Conservation (phyloP, 306 rosid genomes). For the Sphenostylis stenocarpa region DNA sequence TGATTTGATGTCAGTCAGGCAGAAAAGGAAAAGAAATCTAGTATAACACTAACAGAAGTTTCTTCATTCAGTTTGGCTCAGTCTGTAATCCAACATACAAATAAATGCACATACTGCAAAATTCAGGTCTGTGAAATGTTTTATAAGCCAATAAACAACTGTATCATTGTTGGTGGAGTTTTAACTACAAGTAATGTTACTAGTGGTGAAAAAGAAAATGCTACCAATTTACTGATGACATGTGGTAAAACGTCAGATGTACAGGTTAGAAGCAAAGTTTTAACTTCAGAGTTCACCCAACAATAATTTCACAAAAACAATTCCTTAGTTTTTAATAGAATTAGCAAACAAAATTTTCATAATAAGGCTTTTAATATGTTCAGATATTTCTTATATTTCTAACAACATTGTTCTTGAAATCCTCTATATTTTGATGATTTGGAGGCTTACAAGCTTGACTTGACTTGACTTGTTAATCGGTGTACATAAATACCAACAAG, state of each 20-base stretch:
- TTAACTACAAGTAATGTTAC: neutral
- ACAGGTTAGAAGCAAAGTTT: neutral
- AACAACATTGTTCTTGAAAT: slow-evolving; percentile 9
- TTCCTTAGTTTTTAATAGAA: neutral
- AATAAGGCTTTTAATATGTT: slow-evolving; percentile 46
- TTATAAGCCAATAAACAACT: no score
- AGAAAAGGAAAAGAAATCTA: no score
- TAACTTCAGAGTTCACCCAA: neutral
- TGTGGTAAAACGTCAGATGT: neutral
- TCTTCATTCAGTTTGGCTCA: no score
- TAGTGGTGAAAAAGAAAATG: neutral
- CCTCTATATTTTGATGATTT: slow-evolving; percentile 12
- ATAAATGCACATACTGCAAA: no score
- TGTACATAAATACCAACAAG: no score
- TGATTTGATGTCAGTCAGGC: neutral
- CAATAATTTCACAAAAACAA: neutral
- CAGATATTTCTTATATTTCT: slow-evolving; percentile 12
- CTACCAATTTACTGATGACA: neutral
- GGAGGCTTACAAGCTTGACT: neutral
- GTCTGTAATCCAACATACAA: no score
- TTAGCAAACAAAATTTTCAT: neutral
- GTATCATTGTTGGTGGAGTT: no score
- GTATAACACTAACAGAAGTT: no score
- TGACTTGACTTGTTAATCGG: no score
- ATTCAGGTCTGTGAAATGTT: no score